Percentiles rank a stretch among this genome's conserved stretches.
phyloP scores from a whole-genome alignment of 2,329 filamentous ascomycete genomes.

The Chrysosporium queenslandicum region DNA sequence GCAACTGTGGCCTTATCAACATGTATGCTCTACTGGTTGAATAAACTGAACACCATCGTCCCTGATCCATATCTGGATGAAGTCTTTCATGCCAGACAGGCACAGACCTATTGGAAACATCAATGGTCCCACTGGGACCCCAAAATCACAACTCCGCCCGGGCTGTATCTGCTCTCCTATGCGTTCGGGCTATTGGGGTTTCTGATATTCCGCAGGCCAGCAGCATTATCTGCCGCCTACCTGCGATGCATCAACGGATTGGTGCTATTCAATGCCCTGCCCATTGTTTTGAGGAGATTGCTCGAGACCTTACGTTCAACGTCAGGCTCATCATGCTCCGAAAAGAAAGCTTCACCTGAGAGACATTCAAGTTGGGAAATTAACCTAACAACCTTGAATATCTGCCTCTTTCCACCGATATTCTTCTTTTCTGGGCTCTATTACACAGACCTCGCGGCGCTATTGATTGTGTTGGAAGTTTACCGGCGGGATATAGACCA shows the following conservation, averaged over 20 bases:
- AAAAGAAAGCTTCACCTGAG: slow-evolving; percentile 17
- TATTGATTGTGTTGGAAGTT: slow-evolving; percentile 59
- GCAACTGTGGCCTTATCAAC: slow-evolving; percentile 22
- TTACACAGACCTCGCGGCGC: slow-evolving; percentile 85
- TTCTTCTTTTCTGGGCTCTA: slow-evolving; percentile 96
- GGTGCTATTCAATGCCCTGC: slow-evolving; percentile 29
- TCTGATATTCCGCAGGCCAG: slow-evolving; percentile 24
- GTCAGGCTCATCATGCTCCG: slow-evolving; percentile 10
- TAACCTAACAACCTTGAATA: slow-evolving; percentile 52
- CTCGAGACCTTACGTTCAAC: slow-evolving; percentile 39
- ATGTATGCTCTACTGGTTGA: slow-evolving; percentile 34
- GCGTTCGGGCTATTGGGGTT: slow-evolving; percentile 25
- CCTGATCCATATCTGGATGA: slow-evolving; percentile 51
- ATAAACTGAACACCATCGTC: slow-evolving; percentile 40
- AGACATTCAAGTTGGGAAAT: slow-evolving; percentile 15
- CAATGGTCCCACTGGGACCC: slow-evolving; percentile 77
- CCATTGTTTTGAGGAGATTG: slow-evolving; percentile 45
- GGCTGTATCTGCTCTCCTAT: slow-evolving; percentile 55
- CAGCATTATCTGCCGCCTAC: slow-evolving; percentile 26
- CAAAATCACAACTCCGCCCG: slow-evolving; percentile 94
- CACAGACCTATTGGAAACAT: slow-evolving; percentile 71
- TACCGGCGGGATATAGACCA: slow-evolving; percentile 47
- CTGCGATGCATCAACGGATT: slow-evolving; percentile 33
- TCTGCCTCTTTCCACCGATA: slow-evolving; percentile 73
- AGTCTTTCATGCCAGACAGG: slow-evolving; percentile 67